Evolutionary conservation across 345 rosid species (phyloP).

Genomic region (Rhodamnia argentea): DNA sequence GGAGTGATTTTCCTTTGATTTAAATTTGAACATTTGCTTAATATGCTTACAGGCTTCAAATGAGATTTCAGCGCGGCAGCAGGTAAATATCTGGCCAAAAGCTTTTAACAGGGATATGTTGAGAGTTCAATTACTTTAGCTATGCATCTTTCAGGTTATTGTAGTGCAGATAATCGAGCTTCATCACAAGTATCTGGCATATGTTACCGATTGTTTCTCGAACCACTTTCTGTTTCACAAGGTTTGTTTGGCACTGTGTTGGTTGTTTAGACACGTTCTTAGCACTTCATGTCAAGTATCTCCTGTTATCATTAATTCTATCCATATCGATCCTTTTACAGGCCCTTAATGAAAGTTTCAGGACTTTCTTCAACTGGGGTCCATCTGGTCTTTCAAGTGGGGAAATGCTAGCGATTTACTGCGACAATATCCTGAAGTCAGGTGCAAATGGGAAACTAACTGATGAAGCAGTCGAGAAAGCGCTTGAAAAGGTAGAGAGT

Average conservation of each 20-base stretch:
- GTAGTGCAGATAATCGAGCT: constrained; percentile 28
- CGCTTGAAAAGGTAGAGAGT: constrained; percentile 19
- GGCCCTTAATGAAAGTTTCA: constrained; percentile 32
- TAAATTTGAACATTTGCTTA: not conserved
- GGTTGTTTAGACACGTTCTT: not conserved
- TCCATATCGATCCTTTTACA: not conserved
- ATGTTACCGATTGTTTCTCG: constrained; percentile 20
- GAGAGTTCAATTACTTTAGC: not conserved
- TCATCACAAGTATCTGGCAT: constrained; percentile 24
- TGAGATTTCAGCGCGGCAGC: not conserved
- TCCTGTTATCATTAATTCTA: not conserved
- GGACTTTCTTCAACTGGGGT: constrained; percentile 22
- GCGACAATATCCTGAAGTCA: constrained; percentile 29
- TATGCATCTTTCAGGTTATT: constrained; percentile 9
- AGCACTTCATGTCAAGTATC: not conserved
- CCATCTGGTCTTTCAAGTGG: constrained; percentile 22
- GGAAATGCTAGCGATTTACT: constrained; percentile 25
- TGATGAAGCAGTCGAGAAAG: constrained; percentile 35
- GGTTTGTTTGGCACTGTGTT: constrained; percentile 6
- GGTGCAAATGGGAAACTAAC: constrained; percentile 26
- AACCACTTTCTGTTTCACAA: constrained; percentile 25
- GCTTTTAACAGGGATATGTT: not conserved
- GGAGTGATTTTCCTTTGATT: not conserved
- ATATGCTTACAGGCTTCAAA: not conserved
- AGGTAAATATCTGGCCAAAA: constrained; percentile 7